Evolutionary conservation across 169 alveolate genomes (phyloP), one percentile per base, ranked within the genome.

Genomic region (Theileria orientalis): DNA sequence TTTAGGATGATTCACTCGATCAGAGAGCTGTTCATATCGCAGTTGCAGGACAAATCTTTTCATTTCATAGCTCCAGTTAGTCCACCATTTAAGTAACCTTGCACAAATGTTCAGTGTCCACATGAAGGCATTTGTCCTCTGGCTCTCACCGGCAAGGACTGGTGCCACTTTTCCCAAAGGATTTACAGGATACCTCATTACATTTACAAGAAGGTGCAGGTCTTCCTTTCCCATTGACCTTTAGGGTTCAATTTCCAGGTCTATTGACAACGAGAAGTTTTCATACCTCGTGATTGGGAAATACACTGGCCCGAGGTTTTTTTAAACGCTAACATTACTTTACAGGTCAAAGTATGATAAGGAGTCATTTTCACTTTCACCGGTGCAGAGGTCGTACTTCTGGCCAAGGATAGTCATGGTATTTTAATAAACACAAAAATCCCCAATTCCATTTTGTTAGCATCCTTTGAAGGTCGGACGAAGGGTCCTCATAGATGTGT

Each of bases 101-200:
- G n/a, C n/a, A n/a, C n/a, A n/a, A n/a, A n/a, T n/a, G 32, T 0
- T 56, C 64, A 84, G 88, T 94, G 97, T 40, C 94, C 96, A 0
- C 97, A 94, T 59, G 97, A 94, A 63, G 89, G 93, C 47, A 76
- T 92, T 44, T 94, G 97, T 60, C 97, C 97, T 0, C 56, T 94
- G 46, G 91, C 96, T 0, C 56, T 90, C 63, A 92, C 96, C 1
- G 96, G 96, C 11, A 69, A 91, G 51, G 97, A 94, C 66, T 94
- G 97, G 94, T 93, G 95, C 42, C 96, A 93, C 83, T 93, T 93
- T 67, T 77, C 93, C 14, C 97, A 93, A 62, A 69, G 93, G 16
- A 90, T 85, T 25, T 91, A 77, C 70, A 86, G 95, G 16, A 80
- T 91, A 23, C 94, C 97, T 3, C 95, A 90, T 71, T 83, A 86